phyloP scores from a whole-genome alignment of 257 asterid genomes.

The Solanum chiquidenum region DNA sequence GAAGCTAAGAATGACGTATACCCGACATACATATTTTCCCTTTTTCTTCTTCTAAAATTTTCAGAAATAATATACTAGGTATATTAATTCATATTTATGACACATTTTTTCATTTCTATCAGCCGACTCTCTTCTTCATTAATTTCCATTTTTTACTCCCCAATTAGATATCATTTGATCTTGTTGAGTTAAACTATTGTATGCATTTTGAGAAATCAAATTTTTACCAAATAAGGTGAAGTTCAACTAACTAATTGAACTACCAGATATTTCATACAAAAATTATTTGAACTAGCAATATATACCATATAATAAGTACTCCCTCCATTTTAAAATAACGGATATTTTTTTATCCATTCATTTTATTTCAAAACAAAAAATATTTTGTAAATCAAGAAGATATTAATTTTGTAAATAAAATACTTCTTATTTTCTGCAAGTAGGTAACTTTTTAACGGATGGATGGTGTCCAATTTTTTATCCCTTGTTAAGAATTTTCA shows the following conservation, averaged over 20 bases:
- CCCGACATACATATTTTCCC: background rate
- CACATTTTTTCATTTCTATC: background rate
- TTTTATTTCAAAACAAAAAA: background rate
- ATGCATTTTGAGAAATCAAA: background rate
- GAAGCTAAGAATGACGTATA: background rate
- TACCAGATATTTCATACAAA: background rate
- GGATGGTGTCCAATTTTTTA: background rate
- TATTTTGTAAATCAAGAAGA: background rate
- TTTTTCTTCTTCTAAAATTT: too few species aligned
- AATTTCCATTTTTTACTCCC: background rate
- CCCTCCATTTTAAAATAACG: background rate
- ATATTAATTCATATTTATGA: too few species aligned
- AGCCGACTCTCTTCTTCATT: background rate
- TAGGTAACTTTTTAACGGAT: background rate
- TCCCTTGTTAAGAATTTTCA: background rate
- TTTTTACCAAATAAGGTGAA: background rate
- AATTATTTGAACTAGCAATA: too few species aligned
- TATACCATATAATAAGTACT: too few species aligned
- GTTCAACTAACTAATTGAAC: background rate
- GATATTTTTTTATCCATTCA: background rate
- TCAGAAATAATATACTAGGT: background rate
- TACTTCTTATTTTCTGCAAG: background rate
- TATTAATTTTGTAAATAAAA: background rate
- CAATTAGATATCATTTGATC: background rate
- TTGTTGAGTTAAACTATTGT: background rate